Evolutionary conservation across 345 rosid genomes (phyloP), one percentile per base, ranked within the genome.

Genomic region (Syzygium jambos): DNA sequence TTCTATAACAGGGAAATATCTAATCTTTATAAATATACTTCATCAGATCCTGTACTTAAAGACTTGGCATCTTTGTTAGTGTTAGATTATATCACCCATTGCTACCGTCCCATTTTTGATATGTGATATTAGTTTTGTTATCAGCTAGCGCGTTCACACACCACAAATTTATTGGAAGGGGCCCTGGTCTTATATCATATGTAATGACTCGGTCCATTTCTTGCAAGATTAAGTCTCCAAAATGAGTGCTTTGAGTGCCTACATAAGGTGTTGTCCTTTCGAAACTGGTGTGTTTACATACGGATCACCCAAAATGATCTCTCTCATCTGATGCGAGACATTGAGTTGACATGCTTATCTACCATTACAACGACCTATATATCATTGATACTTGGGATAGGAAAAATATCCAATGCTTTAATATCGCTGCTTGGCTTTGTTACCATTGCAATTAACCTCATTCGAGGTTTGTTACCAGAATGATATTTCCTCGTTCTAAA

Each of bases 271-370:
- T 30, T 30, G 5, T 5, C 1, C 43, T 0, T 65, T 30, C 3
- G 1, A 65, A 65, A 17, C 1, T 65, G 5, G 22, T 16, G 22
- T 16, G 9, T 65, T 16, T 30, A 16, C 19, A 11, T 65, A 29
- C 4, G 2, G 16, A 8, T 30, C 5, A 4, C 38, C 29, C 10
- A 13, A n/a, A 4, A 63, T n/a, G 73, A 63, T 8, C 3, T n/a
- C 29, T 61, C 8, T 27, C 16, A 59, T 59, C 1, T 3, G 2
- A 11, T 12, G 13, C 0, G 0, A 7, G 5, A n/a, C 2, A 13
- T 6, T 0, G 17, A n/a, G 1, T 5, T 61, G 19, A 2, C 0
- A 2, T n/a, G 6, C 19, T 61, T n/a, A 13, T 61, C 38, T n/a
- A 61, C 19, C 34, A 61, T 5, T 0, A 2, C 15, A n/a, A 16